Evolutionary conservation across 441 rosid species (phyloP).

Genomic region (Erodium moschatum): DNA sequence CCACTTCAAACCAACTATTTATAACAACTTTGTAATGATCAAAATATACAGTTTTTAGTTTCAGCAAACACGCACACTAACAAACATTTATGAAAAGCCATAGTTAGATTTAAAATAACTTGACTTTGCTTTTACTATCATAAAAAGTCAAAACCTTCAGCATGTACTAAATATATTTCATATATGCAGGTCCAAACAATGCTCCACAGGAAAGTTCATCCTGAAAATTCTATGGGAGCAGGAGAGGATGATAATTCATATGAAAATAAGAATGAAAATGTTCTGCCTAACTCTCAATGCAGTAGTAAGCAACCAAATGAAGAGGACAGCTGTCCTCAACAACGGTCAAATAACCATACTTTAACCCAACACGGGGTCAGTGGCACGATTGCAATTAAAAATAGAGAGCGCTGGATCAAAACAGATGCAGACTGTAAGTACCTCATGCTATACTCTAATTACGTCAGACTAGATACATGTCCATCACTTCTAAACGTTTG

Average conservation of each 20-base stretch:
- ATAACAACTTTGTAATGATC: neutral
- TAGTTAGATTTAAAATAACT: neutral
- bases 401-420: conserved; percentile 78
- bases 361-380: conserved; percentile 19
- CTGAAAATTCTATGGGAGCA: conserved; percentile 40
- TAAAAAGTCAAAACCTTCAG: neutral
- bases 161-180: neutral
- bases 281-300: conserved; percentile 5
- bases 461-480: neutral
- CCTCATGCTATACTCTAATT: conserved; percentile 10
- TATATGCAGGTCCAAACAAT: conserved; percentile 53
- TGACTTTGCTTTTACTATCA: neutral
- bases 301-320: conserved; percentile 21
- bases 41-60: neutral
- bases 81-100: neutral
- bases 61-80: neutral
- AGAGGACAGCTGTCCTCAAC: conserved; percentile 26
- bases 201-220: conserved; percentile 68
- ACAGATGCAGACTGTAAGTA: conserved; percentile 90
- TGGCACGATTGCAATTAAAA: conserved; percentile 31
- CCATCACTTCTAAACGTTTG: too few species aligned
- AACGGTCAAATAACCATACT: conserved; percentile 15
- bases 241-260: conserved; percentile 22
- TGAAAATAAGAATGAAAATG: conserved; percentile 20
- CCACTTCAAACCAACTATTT: neutral